A percentile compares a stretch with the other conserved stretches of the same genome.
Evolutionary conservation across 2,329 filamentous ascomycete species (phyloP).

Genomic region (Xylaria polymorpha): DNA sequence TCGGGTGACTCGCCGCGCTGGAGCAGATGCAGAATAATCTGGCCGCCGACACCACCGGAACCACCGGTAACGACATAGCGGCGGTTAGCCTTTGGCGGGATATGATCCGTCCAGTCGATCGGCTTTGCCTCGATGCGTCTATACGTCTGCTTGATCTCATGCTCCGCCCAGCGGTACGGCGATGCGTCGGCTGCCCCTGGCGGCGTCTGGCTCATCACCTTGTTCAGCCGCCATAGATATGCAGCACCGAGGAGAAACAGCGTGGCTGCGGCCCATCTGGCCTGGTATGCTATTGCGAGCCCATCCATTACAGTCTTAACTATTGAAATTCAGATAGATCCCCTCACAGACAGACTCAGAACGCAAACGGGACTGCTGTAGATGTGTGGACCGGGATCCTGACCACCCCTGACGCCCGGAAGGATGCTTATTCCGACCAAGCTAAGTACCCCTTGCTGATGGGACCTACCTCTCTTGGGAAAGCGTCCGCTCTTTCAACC

Average conservation of each 20-base stretch:
- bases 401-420: slow-evolving; percentile 1
- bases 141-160: slow-evolving; percentile 50
- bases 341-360: background rate
- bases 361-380: background rate
- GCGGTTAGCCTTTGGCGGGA: slow-evolving; percentile 52
- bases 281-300: slow-evolving; percentile 27
- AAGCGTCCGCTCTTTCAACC: slow-evolving; percentile 9
- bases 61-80: slow-evolving; percentile 55
- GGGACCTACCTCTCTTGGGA: slow-evolving; percentile 31
- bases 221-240: slow-evolving; percentile 51
- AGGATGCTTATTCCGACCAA: slow-evolving; percentile 23
- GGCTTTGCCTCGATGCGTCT: slow-evolving; percentile 47
- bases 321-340: slow-evolving; percentile 1
- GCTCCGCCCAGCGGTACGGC: slow-evolving; percentile 50
- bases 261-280: slow-evolving; percentile 34
- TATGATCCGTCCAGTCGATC: slow-evolving; percentile 47
- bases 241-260: slow-evolving; percentile 39
- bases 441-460: slow-evolving; percentile 1
- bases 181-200: slow-evolving; percentile 45
- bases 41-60: slow-evolving; percentile 60
- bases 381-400: slow-evolving; percentile 2
- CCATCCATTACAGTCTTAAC: slow-evolving; percentile 31
- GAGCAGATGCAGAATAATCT: slow-evolving; percentile 61
- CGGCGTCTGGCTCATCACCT: slow-evolving; percentile 48
- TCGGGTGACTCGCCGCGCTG: slow-evolving; percentile 59